These are phyloP conservation scores for Oenanthe sinensis DNA, from an alignment of 129 eudicot genomes.

Conservation along the genomic window DNA sequence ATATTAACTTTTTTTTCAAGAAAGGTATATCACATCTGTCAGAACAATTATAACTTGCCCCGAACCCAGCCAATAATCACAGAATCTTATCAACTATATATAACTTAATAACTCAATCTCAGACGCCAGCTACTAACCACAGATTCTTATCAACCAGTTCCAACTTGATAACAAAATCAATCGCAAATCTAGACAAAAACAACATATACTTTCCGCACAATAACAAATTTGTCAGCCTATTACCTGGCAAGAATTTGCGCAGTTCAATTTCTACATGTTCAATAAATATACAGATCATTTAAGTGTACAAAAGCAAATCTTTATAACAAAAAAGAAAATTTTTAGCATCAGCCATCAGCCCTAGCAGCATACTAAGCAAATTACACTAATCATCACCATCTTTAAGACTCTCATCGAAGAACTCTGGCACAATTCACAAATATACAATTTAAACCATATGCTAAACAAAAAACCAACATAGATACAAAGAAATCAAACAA, in stretches of 20 bases:
- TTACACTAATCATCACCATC: slow-evolving; percentile 5
- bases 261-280: neutral
- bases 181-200: neutral
- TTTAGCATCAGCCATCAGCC: neutral
- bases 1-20: too few relatives aligned
- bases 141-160: neutral
- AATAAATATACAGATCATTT: neutral
- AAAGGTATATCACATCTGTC: neutral
- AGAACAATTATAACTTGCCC: neutral
- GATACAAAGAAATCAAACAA: neutral
- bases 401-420: neutral
- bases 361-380: neutral
- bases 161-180: neutral
- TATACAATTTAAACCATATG: slow-evolving; percentile 2
- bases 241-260: neutral
- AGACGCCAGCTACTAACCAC: neutral
- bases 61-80: neutral
- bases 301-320: neutral
- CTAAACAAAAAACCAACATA: neutral
- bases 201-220: neutral
- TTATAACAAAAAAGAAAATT: neutral
- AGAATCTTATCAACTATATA: neutral
- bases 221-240: neutral
- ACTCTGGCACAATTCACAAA: neutral
- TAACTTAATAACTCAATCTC: slow-evolving; percentile 1